phyloP scores from a whole-genome alignment of 78 protist species.

The Chrysochromulina tobinii region DNA sequence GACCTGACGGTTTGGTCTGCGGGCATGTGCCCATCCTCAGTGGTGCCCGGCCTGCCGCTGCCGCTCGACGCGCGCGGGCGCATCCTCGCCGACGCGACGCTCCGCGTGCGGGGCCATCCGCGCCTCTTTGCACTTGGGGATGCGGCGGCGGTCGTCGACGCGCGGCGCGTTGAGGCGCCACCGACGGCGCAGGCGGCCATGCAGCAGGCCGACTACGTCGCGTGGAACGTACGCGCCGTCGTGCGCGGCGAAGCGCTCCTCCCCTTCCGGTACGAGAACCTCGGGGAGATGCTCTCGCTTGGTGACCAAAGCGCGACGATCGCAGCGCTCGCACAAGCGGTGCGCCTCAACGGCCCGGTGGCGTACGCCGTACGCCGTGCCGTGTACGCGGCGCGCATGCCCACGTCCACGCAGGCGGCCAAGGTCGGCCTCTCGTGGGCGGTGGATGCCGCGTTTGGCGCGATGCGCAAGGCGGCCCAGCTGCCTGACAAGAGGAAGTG shows the following conservation, averaged over 20 bases:
- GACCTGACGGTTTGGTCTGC: neutral
- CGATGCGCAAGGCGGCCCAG: neutral
- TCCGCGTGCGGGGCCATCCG: neutral
- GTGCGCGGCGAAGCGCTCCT: neutral
- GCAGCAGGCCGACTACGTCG: conserved; percentile 17
- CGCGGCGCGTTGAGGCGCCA: neutral
- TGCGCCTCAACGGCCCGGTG: neutral
- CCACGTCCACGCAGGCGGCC: neutral
- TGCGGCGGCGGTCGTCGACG: neutral
- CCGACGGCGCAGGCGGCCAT: conserved; percentile 18
- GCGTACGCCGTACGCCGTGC: neutral
- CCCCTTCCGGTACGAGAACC: neutral
- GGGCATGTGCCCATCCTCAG: neutral
- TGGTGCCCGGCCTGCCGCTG: neutral
- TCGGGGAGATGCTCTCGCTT: conserved; percentile 11
- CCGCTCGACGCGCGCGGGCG: neutral
- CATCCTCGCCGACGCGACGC: neutral
- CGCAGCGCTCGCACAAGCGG: neutral
- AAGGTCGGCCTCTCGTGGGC: neutral
- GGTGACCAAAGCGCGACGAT: neutral
- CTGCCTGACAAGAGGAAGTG: too few relatives aligned
- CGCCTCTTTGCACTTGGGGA: neutral
- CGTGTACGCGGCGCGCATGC: neutral
- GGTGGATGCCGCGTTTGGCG: neutral
- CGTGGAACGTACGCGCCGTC: neutral